Evolutionary conservation across 257 asterid species (phyloP).

Genomic region (Coffea canephora): DNA sequence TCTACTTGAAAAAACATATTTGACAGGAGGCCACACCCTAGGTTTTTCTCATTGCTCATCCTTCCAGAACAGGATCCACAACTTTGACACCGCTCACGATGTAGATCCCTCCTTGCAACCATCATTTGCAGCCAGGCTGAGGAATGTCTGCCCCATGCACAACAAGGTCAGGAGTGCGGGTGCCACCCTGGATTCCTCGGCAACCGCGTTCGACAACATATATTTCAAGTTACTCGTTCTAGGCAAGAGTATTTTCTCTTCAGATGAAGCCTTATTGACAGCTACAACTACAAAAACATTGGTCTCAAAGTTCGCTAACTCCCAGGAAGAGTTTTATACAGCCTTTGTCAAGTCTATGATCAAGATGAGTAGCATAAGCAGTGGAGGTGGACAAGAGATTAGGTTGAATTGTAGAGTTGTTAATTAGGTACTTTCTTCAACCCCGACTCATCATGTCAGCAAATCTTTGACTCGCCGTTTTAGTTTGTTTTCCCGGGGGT

Average conservation of each 20-base stretch:
- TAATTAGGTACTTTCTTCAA: slow-evolving; percentile 16
- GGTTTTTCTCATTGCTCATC: slow-evolving; percentile 91
- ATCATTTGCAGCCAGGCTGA: slow-evolving; percentile 57
- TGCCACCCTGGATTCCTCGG: slow-evolving; percentile 55
- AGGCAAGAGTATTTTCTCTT: slow-evolving; percentile 67
- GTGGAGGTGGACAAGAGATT: slow-evolving; percentile 56
- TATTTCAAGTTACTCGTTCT: slow-evolving; percentile 66
- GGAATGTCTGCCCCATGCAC: slow-evolving; percentile 52
- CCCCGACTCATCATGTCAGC: no score
- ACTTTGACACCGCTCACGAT: slow-evolving; percentile 39
- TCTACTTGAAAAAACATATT: neutral
- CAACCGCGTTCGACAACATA: slow-evolving; percentile 60
- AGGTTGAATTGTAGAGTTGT: slow-evolving; percentile 53
- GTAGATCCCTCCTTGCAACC: slow-evolving; percentile 59
- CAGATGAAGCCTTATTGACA: slow-evolving; percentile 65
- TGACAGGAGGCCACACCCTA: slow-evolving; percentile 81
- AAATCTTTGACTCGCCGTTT: neutral
- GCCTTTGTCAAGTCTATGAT: slow-evolving; percentile 74
- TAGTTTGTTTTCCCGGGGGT: neutral
- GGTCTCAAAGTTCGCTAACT: slow-evolving; percentile 54
- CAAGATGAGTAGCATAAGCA: slow-evolving; percentile 67
- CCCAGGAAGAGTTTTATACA: slow-evolving; percentile 46
- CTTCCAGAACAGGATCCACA: slow-evolving; percentile 84
- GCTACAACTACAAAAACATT: slow-evolving; percentile 44
- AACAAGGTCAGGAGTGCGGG: slow-evolving; percentile 72